Conservation (phyloP, 306 rosid genomes). For the Inga laurina region DNA sequence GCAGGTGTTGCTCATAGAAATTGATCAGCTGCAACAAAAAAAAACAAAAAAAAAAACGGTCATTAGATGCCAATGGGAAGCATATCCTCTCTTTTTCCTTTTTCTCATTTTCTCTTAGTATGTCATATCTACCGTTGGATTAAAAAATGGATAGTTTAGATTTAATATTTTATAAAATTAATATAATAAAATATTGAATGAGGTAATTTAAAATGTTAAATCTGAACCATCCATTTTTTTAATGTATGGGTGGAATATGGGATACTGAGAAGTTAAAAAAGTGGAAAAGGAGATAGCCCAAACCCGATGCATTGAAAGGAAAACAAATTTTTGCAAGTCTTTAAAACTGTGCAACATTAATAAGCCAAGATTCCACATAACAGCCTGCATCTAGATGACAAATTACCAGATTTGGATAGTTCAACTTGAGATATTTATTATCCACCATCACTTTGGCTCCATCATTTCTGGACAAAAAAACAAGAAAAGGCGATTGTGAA, state of each 20-base stretch:
- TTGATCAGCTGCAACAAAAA: slow-evolving; percentile 65
- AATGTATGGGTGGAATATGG: no score
- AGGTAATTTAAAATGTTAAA: no score
- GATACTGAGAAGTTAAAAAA: no score
- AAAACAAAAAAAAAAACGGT: background rate
- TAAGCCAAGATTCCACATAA: background rate
- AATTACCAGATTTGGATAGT: slow-evolving; percentile 1
- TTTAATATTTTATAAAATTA: no score
- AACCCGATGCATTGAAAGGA: background rate
- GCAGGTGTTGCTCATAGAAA: slow-evolving; percentile 92
- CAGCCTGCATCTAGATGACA: background rate
- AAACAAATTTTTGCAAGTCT: background rate
- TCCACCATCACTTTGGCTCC: slow-evolving; percentile 12
- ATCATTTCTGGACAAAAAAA: background rate
- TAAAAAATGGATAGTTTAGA: no score
- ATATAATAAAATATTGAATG: no score
- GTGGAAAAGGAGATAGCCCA: no score
- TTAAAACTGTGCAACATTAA: background rate
- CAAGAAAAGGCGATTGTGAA: background rate
- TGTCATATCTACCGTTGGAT: no score
- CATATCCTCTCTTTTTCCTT: no score
- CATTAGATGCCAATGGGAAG: background rate
- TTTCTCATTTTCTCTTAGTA: no score
- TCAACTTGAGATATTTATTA: slow-evolving; percentile 9
- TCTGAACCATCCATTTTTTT: no score